These are phyloP conservation scores for Ambrosia artemisiifolia DNA, from an alignment of 129 eudicot genomes.

Conservation along the genomic window DNA sequence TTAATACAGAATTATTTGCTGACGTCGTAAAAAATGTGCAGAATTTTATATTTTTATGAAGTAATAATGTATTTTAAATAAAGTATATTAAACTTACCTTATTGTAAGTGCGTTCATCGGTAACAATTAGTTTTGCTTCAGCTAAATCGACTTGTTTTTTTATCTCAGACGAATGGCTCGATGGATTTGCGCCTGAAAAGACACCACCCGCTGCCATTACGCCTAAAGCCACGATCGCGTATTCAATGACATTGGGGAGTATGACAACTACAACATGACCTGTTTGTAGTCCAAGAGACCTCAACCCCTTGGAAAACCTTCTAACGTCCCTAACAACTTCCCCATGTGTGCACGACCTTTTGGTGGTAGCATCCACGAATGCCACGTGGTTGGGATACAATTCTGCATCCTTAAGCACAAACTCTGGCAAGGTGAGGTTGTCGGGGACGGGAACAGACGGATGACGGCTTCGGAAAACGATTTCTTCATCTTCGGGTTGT, in stretches of 20 bases:
- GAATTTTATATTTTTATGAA: too few relatives aligned
- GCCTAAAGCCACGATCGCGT: conserved; percentile 79
- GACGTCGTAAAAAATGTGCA: too few relatives aligned
- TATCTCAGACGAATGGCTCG: conserved; percentile 60
- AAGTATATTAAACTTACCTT: conserved; percentile 44
- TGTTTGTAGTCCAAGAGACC: conserved; percentile 79
- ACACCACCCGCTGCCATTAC: conserved; percentile 95
- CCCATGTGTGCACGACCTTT: conserved; percentile 57
- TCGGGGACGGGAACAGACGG: conserved; percentile 70
- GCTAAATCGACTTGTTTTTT: conserved; percentile 81
- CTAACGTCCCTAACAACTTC: conserved; percentile 59
- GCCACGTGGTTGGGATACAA: conserved; percentile 63
- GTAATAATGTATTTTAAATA: too few relatives aligned
- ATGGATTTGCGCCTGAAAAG: conserved; percentile 85
- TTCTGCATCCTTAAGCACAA: conserved; percentile 69
- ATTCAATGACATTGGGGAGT: conserved; percentile 75
- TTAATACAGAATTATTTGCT: too few relatives aligned
- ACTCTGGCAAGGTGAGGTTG: conserved; percentile 63
- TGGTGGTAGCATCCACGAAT: conserved; percentile 65
- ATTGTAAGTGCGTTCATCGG: conserved; percentile 55
- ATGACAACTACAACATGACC: conserved; percentile 84
- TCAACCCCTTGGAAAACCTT: conserved; percentile 84
- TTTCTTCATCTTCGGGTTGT: conserved; percentile 40
- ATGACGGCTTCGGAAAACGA: conserved; percentile 62
- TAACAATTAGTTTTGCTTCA: conserved; percentile 82